Evolutionary conservation across 768 basidiomycete species (phyloP), one percentile per base, ranked within the genome.

Genomic region (Podaxis mareebaensis): DNA sequence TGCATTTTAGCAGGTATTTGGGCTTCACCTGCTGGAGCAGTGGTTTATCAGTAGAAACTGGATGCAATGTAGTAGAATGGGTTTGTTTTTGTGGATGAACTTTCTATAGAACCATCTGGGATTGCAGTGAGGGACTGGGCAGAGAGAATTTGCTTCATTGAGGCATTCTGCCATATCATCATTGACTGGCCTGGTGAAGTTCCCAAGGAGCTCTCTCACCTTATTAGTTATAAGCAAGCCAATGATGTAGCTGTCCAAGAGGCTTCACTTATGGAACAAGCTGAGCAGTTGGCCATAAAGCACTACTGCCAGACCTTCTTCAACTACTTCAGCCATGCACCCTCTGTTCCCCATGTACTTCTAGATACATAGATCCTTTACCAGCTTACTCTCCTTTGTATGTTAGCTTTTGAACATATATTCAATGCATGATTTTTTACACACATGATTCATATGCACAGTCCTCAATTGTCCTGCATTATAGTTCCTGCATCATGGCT

Each of bases 31-130:
- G 33, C n/a, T 60, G 38, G 13, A 20, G 26, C 13, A 2, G 15
- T 20, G 2, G 15, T 36, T 13, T 13, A 24, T 3, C 5, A 53
- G n/a, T 0, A 52, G 5, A 40, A 55, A n/a, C n/a, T 55, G 30
- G 61, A 63, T 60, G 39, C 30, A 2, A 20, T 67, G n/a, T 61
- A 63, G 15, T 44, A 49, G 30, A 30, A 36, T 51, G 33, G 30
- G 20, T 58, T 56, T 30, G 46, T 55, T 22, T n/a, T 55, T 1
- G 24, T 55, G 17, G 15, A 22, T 36, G 3, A 33, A 58, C 42
- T 33, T 3, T 53, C 38, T 40, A 4, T 6, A 3, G 4, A 22
- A 39, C 13, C 64, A 53, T 17, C 17, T 20, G 5, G 15, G 2
- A 1, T 67, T 17, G 52, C 46, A 0, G 67, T 62, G 2, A 36